Evolutionary conservation across 306 rosid species (phyloP), one percentile per base, ranked within the genome.

Genomic region (Albizia julibrissin): DNA sequence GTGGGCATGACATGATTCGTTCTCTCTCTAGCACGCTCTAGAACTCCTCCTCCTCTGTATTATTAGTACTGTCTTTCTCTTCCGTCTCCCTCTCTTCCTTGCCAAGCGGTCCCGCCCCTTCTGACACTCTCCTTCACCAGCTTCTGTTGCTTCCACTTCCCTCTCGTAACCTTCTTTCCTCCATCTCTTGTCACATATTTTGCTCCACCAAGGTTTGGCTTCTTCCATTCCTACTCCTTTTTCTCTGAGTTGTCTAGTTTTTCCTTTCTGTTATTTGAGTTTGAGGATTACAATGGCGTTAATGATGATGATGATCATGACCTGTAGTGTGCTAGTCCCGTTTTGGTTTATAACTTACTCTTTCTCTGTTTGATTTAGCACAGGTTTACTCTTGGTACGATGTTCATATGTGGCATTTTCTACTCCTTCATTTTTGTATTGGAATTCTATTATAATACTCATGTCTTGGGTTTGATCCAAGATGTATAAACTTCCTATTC

Each of bases 1-100:
- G 75, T 3, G 27, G 3, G 22, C 3, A 10, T 56, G 19, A 13
- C 7, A 10, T 56, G 21, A 14, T 33, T 59, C 31, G 15, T 33
- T 46, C 7, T 50, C 74, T 72, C 43, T 87, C 90, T 49, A 9
- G 88, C 76, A 87, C 61, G 72, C 73, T 87, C 90, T 79, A 82
- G 90, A 87, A 87, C 37, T 33, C 10, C 58, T 40, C 1, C 59
- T 56, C 42, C 88, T 81, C 21, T 81, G 61, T 72, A 46, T 75
- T 73, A 58, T 37, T 47, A 47, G 22, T n/a, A n/a, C 22, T 69
- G 24, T 39, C 33, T 37, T n/a, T 15, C 37, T 56, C 54, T 69
- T 11, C 11, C 22, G 29, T 65, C 70, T 69, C 64, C 15, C 3
- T 24, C 18, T 78, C 18, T 71, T 67, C 58, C 22, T 1, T 22